A percentile compares a stretch with the other conserved stretches of the same genome.
Evolutionary conservation across 306 rosid species (phyloP).

Genomic region (Astragalus membranaceus): DNA sequence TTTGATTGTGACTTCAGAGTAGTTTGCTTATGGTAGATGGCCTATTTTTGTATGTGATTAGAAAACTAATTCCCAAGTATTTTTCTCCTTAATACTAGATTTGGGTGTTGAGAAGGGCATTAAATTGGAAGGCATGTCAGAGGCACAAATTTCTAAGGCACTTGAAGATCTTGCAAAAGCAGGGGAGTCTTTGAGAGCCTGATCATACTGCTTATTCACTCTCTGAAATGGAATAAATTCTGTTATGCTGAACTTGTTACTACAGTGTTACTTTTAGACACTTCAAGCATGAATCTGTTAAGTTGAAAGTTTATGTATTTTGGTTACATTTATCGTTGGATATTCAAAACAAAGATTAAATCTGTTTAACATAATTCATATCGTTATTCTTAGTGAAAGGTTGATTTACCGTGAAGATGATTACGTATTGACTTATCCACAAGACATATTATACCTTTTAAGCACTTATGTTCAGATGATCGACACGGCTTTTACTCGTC

Average conservation of each 20-base stretch:
- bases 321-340: not conserved
- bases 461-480: not conserved
- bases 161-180: constrained; percentile 74
- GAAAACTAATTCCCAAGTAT: not conserved
- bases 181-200: constrained; percentile 53
- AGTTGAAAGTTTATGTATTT: not conserved
- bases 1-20: not conserved
- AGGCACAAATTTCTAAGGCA: constrained; percentile 72
- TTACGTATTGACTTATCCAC: not conserved
- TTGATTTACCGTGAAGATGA: not conserved
- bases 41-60: not conserved
- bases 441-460: not conserved
- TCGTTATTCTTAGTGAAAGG: not conserved
- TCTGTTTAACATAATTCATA: not conserved
- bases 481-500: not conserved
- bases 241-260: constrained; percentile 9
- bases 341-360: not conserved
- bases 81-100: constrained; percentile 39
- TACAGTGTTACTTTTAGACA: not conserved
- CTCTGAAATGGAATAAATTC: constrained; percentile 39
- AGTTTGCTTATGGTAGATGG: not conserved
- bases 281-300: constrained; percentile 5
- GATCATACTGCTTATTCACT: constrained; percentile 22
- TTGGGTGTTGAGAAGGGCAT: constrained; percentile 81
- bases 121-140: constrained; percentile 76